These are phyloP conservation scores for Neocucurbitaria cava DNA, from an alignment of 2,329 filamentous ascomycete genomes.

Conservation along the genomic window DNA sequence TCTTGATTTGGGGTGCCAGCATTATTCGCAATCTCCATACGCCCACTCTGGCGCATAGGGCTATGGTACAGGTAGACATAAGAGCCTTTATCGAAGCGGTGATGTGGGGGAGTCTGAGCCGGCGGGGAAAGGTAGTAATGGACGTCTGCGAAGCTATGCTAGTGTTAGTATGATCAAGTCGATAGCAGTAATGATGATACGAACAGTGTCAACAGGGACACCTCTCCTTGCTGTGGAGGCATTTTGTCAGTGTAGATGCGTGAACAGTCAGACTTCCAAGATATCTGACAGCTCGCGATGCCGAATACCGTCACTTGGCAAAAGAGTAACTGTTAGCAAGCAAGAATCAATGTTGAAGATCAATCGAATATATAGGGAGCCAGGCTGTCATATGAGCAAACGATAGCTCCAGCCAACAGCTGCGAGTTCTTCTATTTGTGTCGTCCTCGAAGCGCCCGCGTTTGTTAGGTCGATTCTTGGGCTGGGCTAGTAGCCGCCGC, in stretches of 20 bases:
- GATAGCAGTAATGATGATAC: constrained; percentile 18
- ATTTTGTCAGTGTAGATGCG: constrained; percentile 40
- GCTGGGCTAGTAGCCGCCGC: constrained; percentile 20
- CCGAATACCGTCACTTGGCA: constrained; percentile 1
- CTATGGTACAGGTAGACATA: constrained; percentile 84
- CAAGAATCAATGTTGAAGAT: constrained; percentile 15
- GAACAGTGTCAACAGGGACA: constrained; percentile 56
- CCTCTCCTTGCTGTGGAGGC: constrained; percentile 58
- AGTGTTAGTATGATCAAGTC: constrained; percentile 15
- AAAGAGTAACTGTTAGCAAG: constrained; percentile 16
- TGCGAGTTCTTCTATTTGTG: constrained; percentile 41
- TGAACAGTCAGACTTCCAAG: constrained; percentile 14
- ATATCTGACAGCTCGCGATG: constrained; percentile 9
- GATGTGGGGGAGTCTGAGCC: constrained; percentile 71
- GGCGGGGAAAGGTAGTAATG: constrained; percentile 81
- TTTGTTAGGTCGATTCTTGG: constrained; percentile 19
- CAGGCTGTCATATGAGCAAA: constrained; percentile 18
- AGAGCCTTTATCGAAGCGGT: constrained; percentile 80
- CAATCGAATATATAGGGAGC: constrained; percentile 25
- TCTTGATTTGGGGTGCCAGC: constrained; percentile 78
- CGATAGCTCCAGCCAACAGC: constrained; percentile 22
- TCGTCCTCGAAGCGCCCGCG: constrained; percentile 44
- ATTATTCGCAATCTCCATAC: constrained; percentile 78
- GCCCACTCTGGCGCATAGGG: constrained; percentile 68
- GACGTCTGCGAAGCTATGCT: constrained; percentile 73